Conservation (phyloP, 2,329 filamentous ascomycete genomes). For the Phyllosticta capitalensis region DNA sequence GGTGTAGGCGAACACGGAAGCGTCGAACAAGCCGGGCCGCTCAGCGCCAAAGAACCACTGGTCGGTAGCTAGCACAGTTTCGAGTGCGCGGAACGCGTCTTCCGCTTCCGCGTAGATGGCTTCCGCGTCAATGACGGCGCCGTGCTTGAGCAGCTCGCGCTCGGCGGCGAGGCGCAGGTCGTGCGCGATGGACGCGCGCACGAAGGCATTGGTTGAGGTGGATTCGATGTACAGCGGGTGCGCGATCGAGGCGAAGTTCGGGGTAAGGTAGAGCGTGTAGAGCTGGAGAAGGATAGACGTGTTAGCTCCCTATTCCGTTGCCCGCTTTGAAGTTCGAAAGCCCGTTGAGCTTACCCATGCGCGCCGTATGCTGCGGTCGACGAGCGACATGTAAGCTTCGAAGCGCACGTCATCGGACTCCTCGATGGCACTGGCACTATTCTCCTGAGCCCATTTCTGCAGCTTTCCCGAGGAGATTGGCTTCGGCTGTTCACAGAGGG, state of each 20-base stretch:
- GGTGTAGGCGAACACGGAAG: conserved; percentile 81
- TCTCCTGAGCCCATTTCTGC: conserved; percentile 55
- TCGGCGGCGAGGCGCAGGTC: conserved; percentile 66
- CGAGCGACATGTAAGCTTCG: conserved; percentile 68
- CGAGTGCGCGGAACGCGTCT: conserved; percentile 54
- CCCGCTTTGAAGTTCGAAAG: conserved; percentile 10
- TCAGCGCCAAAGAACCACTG: conserved; percentile 51
- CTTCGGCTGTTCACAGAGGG: conserved; percentile 26
- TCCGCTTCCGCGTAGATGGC: conserved; percentile 51
- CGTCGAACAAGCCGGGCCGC: conserved; percentile 70
- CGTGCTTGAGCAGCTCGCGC: conserved; percentile 59
- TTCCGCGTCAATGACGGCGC: conserved; percentile 46
- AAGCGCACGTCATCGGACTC: conserved; percentile 48
- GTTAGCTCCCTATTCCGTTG: no score
- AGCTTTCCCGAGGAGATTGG: conserved; percentile 55
- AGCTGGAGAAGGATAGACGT: conserved; percentile 38
- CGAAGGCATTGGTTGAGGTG: conserved; percentile 50
- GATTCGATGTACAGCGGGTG: conserved; percentile 59
- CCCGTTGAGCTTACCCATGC: conserved; percentile 59
- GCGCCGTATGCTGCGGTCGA: conserved; percentile 68
- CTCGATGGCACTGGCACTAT: conserved; percentile 19
- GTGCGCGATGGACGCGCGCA: conserved; percentile 52
- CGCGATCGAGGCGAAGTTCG: conserved; percentile 59
- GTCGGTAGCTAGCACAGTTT: conserved; percentile 47
- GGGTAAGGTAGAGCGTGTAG: conserved; percentile 69